Evolutionary conservation across 257 asterid species (phyloP).

Genomic region (Salvia rosmarinus): DNA sequence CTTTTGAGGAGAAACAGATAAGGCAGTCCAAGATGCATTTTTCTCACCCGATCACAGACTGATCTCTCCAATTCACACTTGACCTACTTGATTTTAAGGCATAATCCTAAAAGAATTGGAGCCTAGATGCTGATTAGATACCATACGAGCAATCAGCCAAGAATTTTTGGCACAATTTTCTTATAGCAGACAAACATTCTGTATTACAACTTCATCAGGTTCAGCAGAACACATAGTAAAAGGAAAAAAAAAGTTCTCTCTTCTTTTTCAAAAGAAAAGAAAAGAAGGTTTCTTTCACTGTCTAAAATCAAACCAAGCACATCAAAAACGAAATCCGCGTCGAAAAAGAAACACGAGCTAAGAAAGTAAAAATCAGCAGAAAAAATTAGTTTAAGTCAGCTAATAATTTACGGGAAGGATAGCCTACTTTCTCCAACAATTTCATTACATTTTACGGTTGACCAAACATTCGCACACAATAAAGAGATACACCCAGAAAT

Average conservation of each 20-base stretch:
- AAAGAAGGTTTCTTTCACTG: neutral
- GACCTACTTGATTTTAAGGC: slow-evolving; percentile 11
- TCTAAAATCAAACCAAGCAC: neutral
- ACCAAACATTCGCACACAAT: neutral
- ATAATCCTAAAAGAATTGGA: neutral
- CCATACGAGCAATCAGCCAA: neutral
- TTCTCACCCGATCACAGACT: neutral
- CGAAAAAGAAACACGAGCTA: slow-evolving; percentile 4
- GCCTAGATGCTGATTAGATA: neutral
- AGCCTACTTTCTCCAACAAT: neutral
- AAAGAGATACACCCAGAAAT: neutral
- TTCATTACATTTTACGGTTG: neutral
- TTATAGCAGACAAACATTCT: neutral
- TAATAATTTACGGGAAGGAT: neutral
- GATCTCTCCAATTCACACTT: neutral
- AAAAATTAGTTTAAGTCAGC: neutral
- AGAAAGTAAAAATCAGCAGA: neutral
- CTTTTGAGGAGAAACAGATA: neutral
- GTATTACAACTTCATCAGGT: neutral
- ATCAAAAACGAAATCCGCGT: neutral
- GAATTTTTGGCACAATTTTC: neutral
- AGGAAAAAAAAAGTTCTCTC: neutral
- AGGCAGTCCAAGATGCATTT: neutral
- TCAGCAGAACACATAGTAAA: neutral
- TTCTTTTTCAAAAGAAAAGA: neutral